Percentiles rank a stretch among this genome's conserved stretches.
Evolutionary conservation across 169 alveolate species (phyloP).

Genomic region (Plasmodium yoelii): DNA sequence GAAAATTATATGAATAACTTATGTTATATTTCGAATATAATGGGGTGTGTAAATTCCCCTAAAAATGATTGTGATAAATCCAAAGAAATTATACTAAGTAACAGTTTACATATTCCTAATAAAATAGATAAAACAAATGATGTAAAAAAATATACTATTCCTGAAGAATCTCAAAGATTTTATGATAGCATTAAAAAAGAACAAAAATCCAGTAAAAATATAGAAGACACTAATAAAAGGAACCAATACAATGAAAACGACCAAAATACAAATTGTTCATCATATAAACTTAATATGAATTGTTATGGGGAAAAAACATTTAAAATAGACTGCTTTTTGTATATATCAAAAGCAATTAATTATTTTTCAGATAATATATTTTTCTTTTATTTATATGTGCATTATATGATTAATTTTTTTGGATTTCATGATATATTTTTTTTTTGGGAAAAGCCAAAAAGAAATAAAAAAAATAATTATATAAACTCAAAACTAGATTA

Average conservation of each 20-base stretch:
- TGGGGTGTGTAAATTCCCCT: background rate
- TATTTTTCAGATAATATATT: constrained; percentile 43
- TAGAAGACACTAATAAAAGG: too few relatives aligned
- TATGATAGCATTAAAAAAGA: too few relatives aligned
- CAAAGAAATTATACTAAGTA: background rate
- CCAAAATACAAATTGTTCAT: background rate
- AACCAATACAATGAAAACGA: background rate
- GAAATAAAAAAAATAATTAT: constrained; percentile 9
- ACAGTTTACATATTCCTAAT: too few relatives aligned
- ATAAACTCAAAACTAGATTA: background rate
- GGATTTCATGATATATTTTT: constrained; percentile 44
- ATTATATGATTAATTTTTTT: constrained; percentile 44
- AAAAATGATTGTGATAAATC: background rate
- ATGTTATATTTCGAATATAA: constrained; percentile 16
- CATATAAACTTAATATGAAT: too few relatives aligned
- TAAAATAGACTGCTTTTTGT: constrained; percentile 24
- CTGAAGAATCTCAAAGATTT: too few relatives aligned
- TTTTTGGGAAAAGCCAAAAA: constrained; percentile 52
- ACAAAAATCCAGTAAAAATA: too few relatives aligned
- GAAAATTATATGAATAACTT: constrained; percentile 1
- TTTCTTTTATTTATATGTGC: constrained; percentile 47
- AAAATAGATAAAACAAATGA: too few relatives aligned
- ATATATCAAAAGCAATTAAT: constrained; percentile 41
- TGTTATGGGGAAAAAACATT: too few relatives aligned
- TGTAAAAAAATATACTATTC: too few relatives aligned